A percentile compares a stretch with the other conserved stretches of the same genome.
Conservation (phyloP, 176 grass and related monocot genomes). For the Cenchrus fungigraminus region DNA sequence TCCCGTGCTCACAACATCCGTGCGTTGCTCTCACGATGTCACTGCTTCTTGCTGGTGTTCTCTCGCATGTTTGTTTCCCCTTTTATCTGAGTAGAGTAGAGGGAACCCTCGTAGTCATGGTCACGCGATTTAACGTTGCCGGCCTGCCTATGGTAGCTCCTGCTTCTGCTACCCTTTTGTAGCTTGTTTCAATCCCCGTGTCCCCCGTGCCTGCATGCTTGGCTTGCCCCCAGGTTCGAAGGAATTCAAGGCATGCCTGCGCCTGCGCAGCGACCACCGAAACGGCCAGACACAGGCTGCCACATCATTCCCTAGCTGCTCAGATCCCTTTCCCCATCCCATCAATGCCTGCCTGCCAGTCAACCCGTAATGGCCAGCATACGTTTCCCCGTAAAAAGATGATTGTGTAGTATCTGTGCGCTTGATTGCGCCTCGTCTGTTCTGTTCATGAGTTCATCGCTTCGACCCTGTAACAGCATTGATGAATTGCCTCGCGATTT, state of each 20-base stretch:
- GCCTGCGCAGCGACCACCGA: conserved; percentile 7
- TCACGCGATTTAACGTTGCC: conserved; percentile 52
- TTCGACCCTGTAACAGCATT: not conserved
- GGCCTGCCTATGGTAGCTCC: conserved; percentile 30
- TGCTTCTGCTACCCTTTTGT: conserved; percentile 51
- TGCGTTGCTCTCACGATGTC: not conserved
- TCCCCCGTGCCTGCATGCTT: not conserved
- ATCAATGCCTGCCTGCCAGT: not conserved
- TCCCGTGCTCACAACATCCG: not conserved
- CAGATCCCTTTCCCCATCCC: not conserved
- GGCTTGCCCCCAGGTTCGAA: conserved; percentile 18
- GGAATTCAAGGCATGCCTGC: conserved; percentile 28
- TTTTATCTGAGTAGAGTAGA: not conserved
- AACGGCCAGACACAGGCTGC: conserved; percentile 44
- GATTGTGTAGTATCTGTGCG: not conserved
- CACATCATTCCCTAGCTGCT: conserved; percentile 25
- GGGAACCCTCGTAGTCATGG: conserved; percentile 33
- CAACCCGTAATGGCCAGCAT: not conserved
- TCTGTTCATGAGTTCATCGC: not conserved
- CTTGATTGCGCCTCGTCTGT: conserved; percentile 3
- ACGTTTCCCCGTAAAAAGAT: not conserved
- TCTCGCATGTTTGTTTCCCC: not conserved
- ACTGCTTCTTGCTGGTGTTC: too few species aligned
- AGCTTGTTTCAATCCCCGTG: conserved; percentile 48
- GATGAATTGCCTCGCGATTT: not conserved